Evolutionary conservation across 306 rosid genomes (phyloP).

Genomic region (Gastrolobium villosum): DNA sequence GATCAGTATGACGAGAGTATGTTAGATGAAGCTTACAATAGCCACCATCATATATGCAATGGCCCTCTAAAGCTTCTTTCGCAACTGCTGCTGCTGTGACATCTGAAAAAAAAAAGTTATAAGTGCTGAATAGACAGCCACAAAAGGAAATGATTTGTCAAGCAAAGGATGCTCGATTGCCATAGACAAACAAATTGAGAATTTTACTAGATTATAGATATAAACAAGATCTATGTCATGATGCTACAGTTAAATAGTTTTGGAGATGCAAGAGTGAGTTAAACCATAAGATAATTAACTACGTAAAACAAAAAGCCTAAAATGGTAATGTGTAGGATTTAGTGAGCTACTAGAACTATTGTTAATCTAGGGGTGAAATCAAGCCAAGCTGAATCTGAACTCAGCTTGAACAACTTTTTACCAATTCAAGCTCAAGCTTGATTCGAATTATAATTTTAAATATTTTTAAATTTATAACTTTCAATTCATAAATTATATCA

Average conservation of each 20-base stretch:
- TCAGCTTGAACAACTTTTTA: background rate
- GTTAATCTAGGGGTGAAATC: background rate
- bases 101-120: conserved; percentile 53
- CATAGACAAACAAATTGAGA: background rate
- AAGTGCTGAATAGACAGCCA: conserved; percentile 22
- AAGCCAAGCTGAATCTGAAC: background rate
- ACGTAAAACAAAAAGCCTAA: background rate
- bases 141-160: conserved; percentile 20
- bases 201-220: background rate
- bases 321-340: background rate
- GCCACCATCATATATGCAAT: conserved; percentile 99
- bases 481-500: background rate
- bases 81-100: conserved; percentile 76
- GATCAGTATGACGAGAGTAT: conserved; percentile 99
- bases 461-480: background rate
- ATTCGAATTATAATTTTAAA: background rate
- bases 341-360: background rate
- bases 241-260: background rate
- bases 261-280: background rate
- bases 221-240: background rate
- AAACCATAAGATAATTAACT: conserved; percentile 6
- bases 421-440: background rate
- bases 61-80: conserved; percentile 94
- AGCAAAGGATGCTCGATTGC: background rate
- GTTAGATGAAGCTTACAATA: conserved; percentile 99